Evolutionary conservation across 2,329 filamentous ascomycete species (phyloP), one percentile per base, ranked within the genome.

Genomic region (Bipolaris sorokiniana): DNA sequence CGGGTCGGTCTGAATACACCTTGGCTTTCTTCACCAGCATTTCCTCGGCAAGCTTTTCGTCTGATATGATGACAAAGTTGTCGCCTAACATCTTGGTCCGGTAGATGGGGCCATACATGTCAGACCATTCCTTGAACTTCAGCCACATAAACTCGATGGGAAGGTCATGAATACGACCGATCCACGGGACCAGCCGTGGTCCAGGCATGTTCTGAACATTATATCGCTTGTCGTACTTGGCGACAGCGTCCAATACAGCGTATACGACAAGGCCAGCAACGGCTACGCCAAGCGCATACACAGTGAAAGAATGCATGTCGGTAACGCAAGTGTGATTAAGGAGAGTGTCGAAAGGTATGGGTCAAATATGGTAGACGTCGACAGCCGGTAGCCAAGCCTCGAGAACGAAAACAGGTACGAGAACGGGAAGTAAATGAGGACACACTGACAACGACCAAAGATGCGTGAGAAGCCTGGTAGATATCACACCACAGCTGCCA

Each of bases 1-100:
- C 70, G n/a, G 81, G 73, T 28, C 82, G 74, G 62, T 84, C 82
- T 3, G 82, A 84, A 67, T 83, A 83, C 56, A 79, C 72, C 66
- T 80, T 84, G 10, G 79, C 82, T 49, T 80, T 76, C 74, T 82
- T 84, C 23, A 83, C 79, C 48, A 84, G 61, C 28, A 84, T 75
- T 26, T 84, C 82, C 61, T 84, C 82, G 9, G 81, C 82, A 3
- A 84, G 77, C 58, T 77, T 79, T 65, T 84, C 82, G 58, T 84
- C 81, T 6, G 80, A 77, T 44, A 84, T 76, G 61, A 84, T 73
- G 33, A 84, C 78, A 59, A 80, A 80, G 56, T 77, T 78, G 33
- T 75, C 76, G 73, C 73, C 73, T 22, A 75, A 51, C 73, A 76
- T 76, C 62, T 73, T 74, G 6, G 72, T 75, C 18, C 70, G 67